Evolutionary conservation across 2,329 filamentous ascomycete species (phyloP).

Genomic region (Chrysoporthe cubensis): DNA sequence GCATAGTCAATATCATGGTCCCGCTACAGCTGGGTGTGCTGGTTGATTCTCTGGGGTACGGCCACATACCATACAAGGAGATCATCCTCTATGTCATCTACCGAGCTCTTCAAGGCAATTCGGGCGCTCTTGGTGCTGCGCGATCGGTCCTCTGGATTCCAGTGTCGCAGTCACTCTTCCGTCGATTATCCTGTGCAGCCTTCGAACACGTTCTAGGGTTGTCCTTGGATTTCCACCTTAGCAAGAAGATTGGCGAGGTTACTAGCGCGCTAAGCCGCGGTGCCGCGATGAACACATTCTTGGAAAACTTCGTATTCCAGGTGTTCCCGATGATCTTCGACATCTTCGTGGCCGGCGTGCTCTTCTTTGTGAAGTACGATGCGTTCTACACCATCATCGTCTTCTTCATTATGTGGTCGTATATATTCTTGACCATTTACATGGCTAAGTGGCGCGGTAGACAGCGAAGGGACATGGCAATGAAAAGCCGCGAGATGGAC

Average conservation of each 20-base stretch:
- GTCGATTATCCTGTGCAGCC: conserved; percentile 47
- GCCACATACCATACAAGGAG: conserved; percentile 46
- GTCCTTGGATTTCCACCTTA: conserved; percentile 55
- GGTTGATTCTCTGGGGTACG: conserved; percentile 45
- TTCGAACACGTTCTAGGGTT: conserved; percentile 53
- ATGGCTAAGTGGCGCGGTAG: conserved; percentile 51
- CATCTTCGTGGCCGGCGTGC: conserved; percentile 51
- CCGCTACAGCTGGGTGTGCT: conserved; percentile 48
- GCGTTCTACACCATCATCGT: conserved; percentile 53
- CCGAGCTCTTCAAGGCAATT: conserved; percentile 50
- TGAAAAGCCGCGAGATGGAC: conserved; percentile 51
- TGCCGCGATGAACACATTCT: conserved; percentile 51
- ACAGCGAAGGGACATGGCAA: conserved; percentile 49
- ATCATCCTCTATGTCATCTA: conserved; percentile 49
- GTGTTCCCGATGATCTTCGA: conserved; percentile 56
- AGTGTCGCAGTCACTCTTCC: conserved; percentile 48
- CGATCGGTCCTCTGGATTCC: conserved; percentile 53
- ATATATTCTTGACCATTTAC: conserved; percentile 55
- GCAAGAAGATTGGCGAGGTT: conserved; percentile 56
- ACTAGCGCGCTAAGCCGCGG: conserved; percentile 54
- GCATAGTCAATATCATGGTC: conserved; percentile 48
- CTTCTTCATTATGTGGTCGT: conserved; percentile 52
- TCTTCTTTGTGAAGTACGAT: conserved; percentile 51
- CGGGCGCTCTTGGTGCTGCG: conserved; percentile 47
- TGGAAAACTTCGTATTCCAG: conserved; percentile 53